Evolutionary conservation across 2,329 filamentous ascomycete species (phyloP), one percentile per base, ranked within the genome.

Genomic region (Verticillium longisporum): DNA sequence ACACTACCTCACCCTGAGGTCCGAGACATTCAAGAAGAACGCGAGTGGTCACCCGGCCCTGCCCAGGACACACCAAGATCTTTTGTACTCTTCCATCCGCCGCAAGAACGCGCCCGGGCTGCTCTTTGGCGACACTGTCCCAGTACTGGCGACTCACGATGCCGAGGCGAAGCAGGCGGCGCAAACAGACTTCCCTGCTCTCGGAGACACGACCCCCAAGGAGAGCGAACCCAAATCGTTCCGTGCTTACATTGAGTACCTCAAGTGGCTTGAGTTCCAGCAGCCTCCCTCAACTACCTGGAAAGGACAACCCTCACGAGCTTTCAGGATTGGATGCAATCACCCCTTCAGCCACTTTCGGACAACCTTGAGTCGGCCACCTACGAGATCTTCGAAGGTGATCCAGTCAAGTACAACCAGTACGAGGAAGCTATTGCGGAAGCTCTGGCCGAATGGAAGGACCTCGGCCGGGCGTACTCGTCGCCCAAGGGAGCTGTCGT

Each of bases 361-460:
- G 95, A 99, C 74, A 99, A 99, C 68, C 82, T 99, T 14, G 96
- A 99, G 73, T 97, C 92, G 56, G 90, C 96, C 53, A 99, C 95
- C 0, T 99, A 99, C 73, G 95, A 99, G 72, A 94, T 98, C 2
- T 99, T 99, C 69, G 95, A 99, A 73, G 96, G 96, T 67, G 96
- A 99, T 66, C 95, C 95, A 0, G 90, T 99, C 76, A 99, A 99
- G 75, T 99, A 99, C 72, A 88, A 92, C 65, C 96, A 94, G 82
- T 99, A 99, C 72, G 92, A 98, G 73, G 81, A 83, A 55, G 95
- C 95, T 14, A 89, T 96, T 61, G 85, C 86, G 4, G 86, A 90
- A 65, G 94, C 95, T 0, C 80, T 99, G 64, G 81, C 78, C 13
- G 93, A 98, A 69, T 96, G 95, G 88, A 82, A 82, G 62, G 77